Base-by-base conservation (phyloP, 305 asterid species). In the Petunia hybrid region DNA sequence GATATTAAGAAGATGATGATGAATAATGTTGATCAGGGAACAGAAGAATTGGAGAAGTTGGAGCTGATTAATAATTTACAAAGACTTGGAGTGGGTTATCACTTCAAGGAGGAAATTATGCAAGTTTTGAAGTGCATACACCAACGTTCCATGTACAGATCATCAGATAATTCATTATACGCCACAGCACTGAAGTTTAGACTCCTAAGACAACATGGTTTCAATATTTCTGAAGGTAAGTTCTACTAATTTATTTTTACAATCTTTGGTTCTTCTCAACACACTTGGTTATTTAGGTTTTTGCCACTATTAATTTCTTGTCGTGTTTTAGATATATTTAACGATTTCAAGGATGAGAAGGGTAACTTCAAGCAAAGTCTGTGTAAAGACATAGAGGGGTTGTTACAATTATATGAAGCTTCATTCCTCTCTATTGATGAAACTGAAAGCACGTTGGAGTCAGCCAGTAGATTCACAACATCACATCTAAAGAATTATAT, bases 111-210 rank as follows among this genome's bases (percentile, higher is more conserved):
- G 8, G 53, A 45, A 45, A 45, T 45, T 9, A 45, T 45, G 9
- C 9, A 45, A 45, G 2, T 45, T 45, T 45, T 45, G 9, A 45
- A 9, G 10, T 5, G 53, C 9, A 45, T 45, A 45, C 53, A 12
- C 60, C 31, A 22, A 22, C 31, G 0, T 22, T 22, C 31, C 8
- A 38, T 31, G 38, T 46, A 36, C 6, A 51, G 74, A 22, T 22
- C 35, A 13, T 36, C 31, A 61, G 6, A 4, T 16, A 84, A 82
- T 80, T n/a, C 46, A n/a, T 63, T 91, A 80, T 85, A 87, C 64
- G 78, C 87, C 0, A 85, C 87, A 9, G 85, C 92, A 53, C 92
- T 91, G 80, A 56, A 56, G 8, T 91, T 90, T 77, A 85, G 91
- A 79, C 86, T 91, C 74, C 81, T 87, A 6, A 85, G 91, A 22